Conservation (phyloP, 768 basidiomycete genomes). For the Lactifluus piperatus region DNA sequence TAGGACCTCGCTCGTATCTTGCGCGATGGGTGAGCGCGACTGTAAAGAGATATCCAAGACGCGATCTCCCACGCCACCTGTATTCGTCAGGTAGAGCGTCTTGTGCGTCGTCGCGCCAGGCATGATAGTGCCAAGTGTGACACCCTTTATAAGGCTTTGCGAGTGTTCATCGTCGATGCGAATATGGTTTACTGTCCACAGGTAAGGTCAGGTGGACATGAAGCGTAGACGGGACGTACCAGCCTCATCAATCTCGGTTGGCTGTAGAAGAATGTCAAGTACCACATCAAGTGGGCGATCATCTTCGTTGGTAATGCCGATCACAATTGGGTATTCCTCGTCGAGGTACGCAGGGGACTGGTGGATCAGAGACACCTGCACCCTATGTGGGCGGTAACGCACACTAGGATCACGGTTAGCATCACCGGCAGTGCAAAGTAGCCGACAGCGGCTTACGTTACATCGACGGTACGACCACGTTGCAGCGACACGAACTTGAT, state of each 20-base stretch:
- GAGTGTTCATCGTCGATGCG: conserved; percentile 55
- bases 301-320: conserved; percentile 68
- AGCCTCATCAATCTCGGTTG: conserved; percentile 64
- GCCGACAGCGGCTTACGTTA: conserved; percentile 34
- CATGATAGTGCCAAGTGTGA: conserved; percentile 53
- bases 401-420: conserved; percentile 34
- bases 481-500: conserved; percentile 44
- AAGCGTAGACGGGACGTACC: conserved; percentile 34
- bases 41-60: conserved; percentile 76
- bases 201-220: background rate
- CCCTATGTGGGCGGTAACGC: conserved; percentile 49
- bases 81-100: conserved; percentile 52
- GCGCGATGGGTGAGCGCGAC: conserved; percentile 33
- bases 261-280: conserved; percentile 73
- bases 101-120: conserved; percentile 52
- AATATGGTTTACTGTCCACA: conserved; percentile 47
- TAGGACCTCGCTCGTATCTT: conserved; percentile 48
- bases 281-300: conserved; percentile 56
- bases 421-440: conserved; percentile 1
- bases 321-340: conserved; percentile 66
- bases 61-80: conserved; percentile 59
- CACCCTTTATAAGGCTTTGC: conserved; percentile 62
- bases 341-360: conserved; percentile 66
- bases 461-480: conserved; percentile 37
- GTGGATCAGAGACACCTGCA: conserved; percentile 50